These are phyloP conservation scores for Kwoniella bestiolae DNA, from an alignment of 768 basidiomycete species.

Conservation along the genomic window DNA sequence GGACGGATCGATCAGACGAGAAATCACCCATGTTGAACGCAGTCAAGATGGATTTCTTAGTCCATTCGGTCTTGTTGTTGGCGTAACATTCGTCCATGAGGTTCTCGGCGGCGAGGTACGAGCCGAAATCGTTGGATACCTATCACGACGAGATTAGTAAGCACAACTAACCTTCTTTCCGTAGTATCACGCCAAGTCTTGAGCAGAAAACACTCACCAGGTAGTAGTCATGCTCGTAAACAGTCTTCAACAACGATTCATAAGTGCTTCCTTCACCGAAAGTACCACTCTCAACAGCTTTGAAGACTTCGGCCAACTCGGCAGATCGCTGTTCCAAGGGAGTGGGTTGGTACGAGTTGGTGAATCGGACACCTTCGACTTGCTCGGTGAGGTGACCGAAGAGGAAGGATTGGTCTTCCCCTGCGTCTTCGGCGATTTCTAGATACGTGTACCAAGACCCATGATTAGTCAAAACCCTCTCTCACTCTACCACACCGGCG, in stretches of 20 bases:
- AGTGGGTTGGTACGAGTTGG: constrained; percentile 80
- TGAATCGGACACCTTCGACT: constrained; percentile 83
- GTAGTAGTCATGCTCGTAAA: constrained; percentile 52
- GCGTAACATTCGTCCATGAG: constrained; percentile 89
- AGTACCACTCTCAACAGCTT: constrained; percentile 72
- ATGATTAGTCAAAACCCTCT: neutral
- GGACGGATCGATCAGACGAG: constrained; percentile 86
- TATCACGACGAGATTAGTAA: constrained; percentile 10
- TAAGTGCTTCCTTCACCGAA: constrained; percentile 79
- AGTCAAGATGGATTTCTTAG: constrained; percentile 67
- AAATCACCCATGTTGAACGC: constrained; percentile 86
- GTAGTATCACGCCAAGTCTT: too few relatives aligned
- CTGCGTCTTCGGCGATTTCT: constrained; percentile 95
- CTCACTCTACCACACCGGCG: neutral
- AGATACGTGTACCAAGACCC: constrained; percentile 45
- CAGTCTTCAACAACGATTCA: constrained; percentile 64
- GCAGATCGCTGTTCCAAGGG: constrained; percentile 83
- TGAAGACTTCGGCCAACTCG: constrained; percentile 73
- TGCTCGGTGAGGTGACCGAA: constrained; percentile 58
- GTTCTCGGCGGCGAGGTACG: constrained; percentile 78
- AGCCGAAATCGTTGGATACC: constrained; percentile 90
- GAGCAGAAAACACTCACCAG: constrained; percentile 34
- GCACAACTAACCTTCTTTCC: neutral
- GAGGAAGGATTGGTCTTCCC: constrained; percentile 87
- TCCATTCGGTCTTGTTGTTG: constrained; percentile 78